Base-by-base conservation (phyloP, 352 stramenopile species). In the Pythium periplocum region DNA sequence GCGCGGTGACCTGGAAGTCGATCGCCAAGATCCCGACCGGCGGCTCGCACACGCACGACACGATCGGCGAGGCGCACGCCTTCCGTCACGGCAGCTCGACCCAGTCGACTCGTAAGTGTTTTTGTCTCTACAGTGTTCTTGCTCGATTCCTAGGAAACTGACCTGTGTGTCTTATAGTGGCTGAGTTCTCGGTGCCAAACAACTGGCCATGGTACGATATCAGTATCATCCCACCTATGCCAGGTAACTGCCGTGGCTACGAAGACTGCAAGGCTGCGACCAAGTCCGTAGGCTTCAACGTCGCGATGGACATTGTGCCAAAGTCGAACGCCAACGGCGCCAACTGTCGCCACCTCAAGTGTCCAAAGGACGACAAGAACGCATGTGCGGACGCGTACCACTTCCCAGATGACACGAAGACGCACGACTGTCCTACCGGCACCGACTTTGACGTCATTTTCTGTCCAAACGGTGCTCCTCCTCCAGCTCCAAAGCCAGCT, bases 391-490 rank as follows among this genome's bases (percentile, higher is more conserved):
- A 42, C 38, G 38, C 38, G 12, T 42, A 42, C 38, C 38, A 42
- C 38, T 42, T 42, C 38, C 38, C 38, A 12, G 38, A 42, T 12
- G 38, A 42, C 38, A 42, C 12, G 7, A 42, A 42, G 38, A 42
- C 38, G 7, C 38, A 42, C 12, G 38, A 42, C 38, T 42, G 38
- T 42, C 38, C 38, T 12, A 8, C 38, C 7, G 38, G 38, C 7
- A 42, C 38, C 38, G 38, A 42, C 7, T 42, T 42, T 42, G 38
- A 42, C 38, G 12, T 42, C 38, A 42, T 42, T 12, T 42, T 42
- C 12, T 42, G 38, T 12, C 38, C 38, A 8, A 42, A 42, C 38
- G 38, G 12, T 12, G 65, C 55, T n/a, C 68, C 70, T 8, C 61
- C 68, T 11, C 36, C 61, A 3, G 17, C 38, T 42, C 38, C 38